Evolutionary conservation across 352 stramenopile genomes (phyloP).

Genomic region (Hyaloperonospora brassicae): DNA sequence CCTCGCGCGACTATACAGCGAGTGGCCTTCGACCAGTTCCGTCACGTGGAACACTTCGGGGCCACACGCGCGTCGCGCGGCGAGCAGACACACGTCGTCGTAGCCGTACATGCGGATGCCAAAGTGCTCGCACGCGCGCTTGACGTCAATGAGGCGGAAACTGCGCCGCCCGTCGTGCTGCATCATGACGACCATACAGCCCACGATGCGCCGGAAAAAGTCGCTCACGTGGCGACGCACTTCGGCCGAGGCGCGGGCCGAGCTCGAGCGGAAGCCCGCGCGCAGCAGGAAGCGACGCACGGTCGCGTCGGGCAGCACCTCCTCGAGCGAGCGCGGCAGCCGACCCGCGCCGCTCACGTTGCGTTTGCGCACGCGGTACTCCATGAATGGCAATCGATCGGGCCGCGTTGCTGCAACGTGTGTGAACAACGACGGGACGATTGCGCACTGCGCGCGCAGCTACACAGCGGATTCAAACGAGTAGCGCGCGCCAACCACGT

Average conservation of each 20-base stretch:
- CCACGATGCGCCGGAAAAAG: constrained; percentile 51
- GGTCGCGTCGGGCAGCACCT: constrained; percentile 34
- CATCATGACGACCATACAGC: constrained; percentile 42
- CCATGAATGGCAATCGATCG: constrained; percentile 4
- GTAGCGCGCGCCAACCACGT: constrained; percentile 2
- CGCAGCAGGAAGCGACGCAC: constrained; percentile 67
- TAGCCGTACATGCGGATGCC: constrained; percentile 75
- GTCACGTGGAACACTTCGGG: constrained; percentile 52
- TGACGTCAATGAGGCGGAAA: constrained; percentile 57
- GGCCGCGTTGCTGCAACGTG: constrained; percentile 1
- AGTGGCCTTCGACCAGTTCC: constrained; percentile 57
- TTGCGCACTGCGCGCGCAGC: constrained; percentile 19
- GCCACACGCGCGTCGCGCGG: constrained; percentile 13
- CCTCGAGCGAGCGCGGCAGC: constrained; percentile 18
- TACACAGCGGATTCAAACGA: constrained; percentile 15
- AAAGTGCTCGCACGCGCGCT: constrained; percentile 51
- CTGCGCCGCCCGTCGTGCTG: constrained; percentile 33
- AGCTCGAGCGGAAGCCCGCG: constrained; percentile 54
- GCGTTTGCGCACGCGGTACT: constrained; percentile 54
- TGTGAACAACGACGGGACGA: constrained; percentile 2
- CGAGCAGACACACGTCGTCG: constrained; percentile 61
- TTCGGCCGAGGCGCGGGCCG: constrained; percentile 24
- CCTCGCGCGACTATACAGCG: constrained; percentile 21
- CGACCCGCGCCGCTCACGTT: constrained; percentile 17
- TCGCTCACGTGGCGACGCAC: constrained; percentile 41